Conservation (phyloP, 148 eudicot genomes). For the Diospyros kaki region DNA sequence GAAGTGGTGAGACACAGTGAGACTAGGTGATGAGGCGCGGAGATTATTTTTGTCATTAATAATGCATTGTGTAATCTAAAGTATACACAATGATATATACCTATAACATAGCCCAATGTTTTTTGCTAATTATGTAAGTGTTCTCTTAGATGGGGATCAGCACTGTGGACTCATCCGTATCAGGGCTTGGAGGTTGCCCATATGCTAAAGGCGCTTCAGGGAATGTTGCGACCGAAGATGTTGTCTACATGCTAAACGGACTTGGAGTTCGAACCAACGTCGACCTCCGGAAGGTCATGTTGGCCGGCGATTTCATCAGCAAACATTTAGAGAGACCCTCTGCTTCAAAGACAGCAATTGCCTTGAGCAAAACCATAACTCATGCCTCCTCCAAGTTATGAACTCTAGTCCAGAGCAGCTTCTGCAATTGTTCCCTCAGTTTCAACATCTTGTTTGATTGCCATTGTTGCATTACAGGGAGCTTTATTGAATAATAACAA, state of each 20-base stretch:
- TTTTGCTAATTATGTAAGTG: not conserved
- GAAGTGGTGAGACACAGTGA: too few relatives aligned
- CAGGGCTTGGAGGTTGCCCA: constrained; percentile 95
- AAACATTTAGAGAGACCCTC: constrained; percentile 66
- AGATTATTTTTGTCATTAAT: too few relatives aligned
- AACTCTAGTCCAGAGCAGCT: constrained; percentile 11
- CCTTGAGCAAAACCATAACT: constrained; percentile 49
- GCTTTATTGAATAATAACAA: too few relatives aligned
- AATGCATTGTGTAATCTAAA: too few relatives aligned
- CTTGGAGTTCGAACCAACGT: constrained; percentile 72
- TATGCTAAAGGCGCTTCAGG: constrained; percentile 96
- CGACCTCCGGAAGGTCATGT: constrained; percentile 60
- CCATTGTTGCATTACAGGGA: too few relatives aligned
- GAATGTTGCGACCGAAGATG: constrained; percentile 94
- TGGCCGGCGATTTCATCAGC: constrained; percentile 75
- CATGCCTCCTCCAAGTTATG: constrained; percentile 55
- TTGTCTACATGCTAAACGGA: constrained; percentile 86
- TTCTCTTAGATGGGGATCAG: constrained; percentile 71
- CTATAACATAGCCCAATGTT: too few relatives aligned
- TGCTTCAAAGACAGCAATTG: constrained; percentile 79
- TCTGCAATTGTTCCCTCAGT: too few relatives aligned
- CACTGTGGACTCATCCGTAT: constrained; percentile 70
- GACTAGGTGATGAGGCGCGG: too few relatives aligned
- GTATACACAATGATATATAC: too few relatives aligned
- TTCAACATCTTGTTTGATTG: too few relatives aligned